Base-by-base conservation (phyloP, 306 rosid genomes). In the Quercus berberidifolia region DNA sequence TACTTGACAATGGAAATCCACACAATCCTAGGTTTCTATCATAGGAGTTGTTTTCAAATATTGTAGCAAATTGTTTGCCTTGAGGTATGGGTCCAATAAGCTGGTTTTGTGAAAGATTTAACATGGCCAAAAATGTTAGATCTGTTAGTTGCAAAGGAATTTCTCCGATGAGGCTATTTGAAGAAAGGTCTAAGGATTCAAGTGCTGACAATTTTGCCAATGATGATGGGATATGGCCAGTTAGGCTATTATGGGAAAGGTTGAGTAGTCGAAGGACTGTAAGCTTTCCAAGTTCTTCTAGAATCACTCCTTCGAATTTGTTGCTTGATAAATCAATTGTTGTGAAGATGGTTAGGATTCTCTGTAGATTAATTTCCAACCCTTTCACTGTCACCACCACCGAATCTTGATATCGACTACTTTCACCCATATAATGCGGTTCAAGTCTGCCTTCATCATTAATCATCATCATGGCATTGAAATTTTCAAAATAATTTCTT, bases 101-200 rank as follows among this genome's bases (percentile, higher is more conserved):
- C 1, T 63, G 78, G 80, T 89, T 84, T 26, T 78, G 46, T 6
- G 88, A 88, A 56, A 88, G 85, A 43, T 84, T 83, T 67, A 86
- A 41, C 3, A 23, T 0, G 1, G 70, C 33, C 0, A 86, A 82
- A 3, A 55, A 85, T 8, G 30, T 79, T 57, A 88, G 38, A 75
- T 31, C 72, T 18, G 41, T 55, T 72, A 88, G 49, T 74, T 71
- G 60, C 57, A 6, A 0, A 0, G 90, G 90, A 77, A 86, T 80
- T 0, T 75, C 23, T 0, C 87, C 86, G 0, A 0, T 10, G 4
- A 86, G 63, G 8, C 41, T 19, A 31, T 86, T 89, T 56, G 78
- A 62, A 18, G 88, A 87, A 14, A 89, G 87, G 52, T 83, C 89
- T 35, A 89, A 64, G 77, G 80, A 77, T 20, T 87, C 84, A 19